Percentiles rank a stretch among this genome's conserved stretches.
These are phyloP conservation scores for Jasminum sambac DNA, from an alignment of 257 asterid species.

Conservation along the genomic window DNA sequence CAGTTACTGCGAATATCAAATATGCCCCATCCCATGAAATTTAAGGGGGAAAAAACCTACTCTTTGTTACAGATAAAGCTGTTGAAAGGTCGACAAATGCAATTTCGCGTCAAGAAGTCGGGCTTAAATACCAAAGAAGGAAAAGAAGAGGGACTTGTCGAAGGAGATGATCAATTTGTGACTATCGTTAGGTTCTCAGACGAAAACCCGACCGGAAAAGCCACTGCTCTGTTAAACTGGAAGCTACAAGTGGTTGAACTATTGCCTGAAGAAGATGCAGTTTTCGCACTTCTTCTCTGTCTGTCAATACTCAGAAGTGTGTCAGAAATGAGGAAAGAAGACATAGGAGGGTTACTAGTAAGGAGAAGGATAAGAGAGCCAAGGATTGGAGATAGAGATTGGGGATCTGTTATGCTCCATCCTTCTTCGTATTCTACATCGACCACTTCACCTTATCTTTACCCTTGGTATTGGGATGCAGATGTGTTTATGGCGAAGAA, in stretches of 20 bases:
- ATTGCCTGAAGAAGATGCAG: conserved; percentile 84
- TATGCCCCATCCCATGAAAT: conserved; percentile 7
- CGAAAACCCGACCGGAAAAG: conserved; percentile 70
- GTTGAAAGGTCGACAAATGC: conserved; percentile 74
- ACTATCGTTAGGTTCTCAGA: conserved; percentile 69
- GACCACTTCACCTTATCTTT: conserved; percentile 44
- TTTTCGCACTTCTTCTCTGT: conserved; percentile 66
- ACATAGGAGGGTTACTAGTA: conserved; percentile 59
- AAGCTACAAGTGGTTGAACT: conserved; percentile 61
- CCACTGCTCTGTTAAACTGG: conserved; percentile 92
- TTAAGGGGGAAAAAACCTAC: not conserved
- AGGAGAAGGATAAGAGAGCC: conserved; percentile 73
- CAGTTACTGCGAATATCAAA: not conserved
- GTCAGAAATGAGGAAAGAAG: conserved; percentile 65
- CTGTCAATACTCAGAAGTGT: conserved; percentile 55
- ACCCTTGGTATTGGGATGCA: conserved; percentile 87
- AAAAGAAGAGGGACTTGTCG: conserved; percentile 23
- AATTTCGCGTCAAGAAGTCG: conserved; percentile 49
- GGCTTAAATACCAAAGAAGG: conserved; percentile 8
- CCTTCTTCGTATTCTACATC: conserved; percentile 42
- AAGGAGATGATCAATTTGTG: conserved; percentile 54
- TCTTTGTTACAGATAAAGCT: conserved; percentile 48
- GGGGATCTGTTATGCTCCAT: conserved; percentile 81
- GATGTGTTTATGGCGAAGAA: conserved; percentile 48
- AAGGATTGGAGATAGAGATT: conserved; percentile 68